Base-by-base conservation (phyloP, 1,284 basidiomycete genomes). In the Athelia psychrophila region DNA sequence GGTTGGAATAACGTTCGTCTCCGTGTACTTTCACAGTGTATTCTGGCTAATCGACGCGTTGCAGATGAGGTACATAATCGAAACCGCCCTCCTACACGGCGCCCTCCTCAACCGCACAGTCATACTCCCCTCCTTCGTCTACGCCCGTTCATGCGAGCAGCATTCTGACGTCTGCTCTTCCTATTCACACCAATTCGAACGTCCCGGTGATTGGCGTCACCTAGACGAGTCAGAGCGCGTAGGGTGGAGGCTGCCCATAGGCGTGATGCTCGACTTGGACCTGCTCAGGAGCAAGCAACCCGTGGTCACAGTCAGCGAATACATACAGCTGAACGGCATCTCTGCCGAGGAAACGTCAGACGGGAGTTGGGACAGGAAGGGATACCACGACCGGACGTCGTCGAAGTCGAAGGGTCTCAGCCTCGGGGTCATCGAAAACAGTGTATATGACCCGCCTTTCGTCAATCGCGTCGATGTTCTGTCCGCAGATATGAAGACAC, bases 211-310 rank as follows among this genome's bases (percentile, higher is more conserved):
- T 8, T 77, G 76, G 75, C 62, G 68, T 3, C 16, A 61, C 0
- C 58, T 75, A 45, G 72, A 75, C 10, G 60, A 68, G 3, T 67
- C 74, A 51, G 55, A 73, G 54, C 74, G 75, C 44, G 70, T 74
- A 61, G 74, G 63, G 2, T 75, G 69, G 67, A 59, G 59, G 42
- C 58, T 75, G 52, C 74, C 75, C 0, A 69, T 66, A 48, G 59
- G 60, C 16, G 12, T 69, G 44, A 79, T 80, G 74, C 62, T 80
- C 51, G 73, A 80, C 59, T 45, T 80, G 16, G 68, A 74, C 0
- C 68, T 70, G 51, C 63, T 78, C 6, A 70, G 66, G n/a, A 54
- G 61, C 36, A 59, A 64, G 2, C 65, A 78, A 45, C 57, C 71
- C 3, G 68, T 77, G 22, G 60, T 77, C 52, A 68, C 71, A 0